Evolutionary conservation across 2,329 filamentous ascomycete genomes (phyloP).

Genomic region (Talaromyces sp.): DNA sequence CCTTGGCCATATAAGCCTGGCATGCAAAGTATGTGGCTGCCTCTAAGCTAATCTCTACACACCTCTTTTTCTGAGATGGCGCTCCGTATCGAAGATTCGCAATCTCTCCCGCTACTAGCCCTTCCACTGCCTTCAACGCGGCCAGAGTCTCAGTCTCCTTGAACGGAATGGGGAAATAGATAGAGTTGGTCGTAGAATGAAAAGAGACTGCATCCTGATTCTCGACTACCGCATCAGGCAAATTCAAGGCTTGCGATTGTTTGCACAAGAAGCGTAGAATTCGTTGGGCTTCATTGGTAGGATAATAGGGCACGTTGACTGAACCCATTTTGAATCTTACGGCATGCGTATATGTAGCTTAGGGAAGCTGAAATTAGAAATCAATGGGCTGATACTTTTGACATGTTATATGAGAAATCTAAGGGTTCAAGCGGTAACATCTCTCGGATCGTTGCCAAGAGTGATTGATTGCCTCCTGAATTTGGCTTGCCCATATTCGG

Average conservation of each 20-base stretch:
- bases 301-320: conserved; percentile 29
- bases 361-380: background rate
- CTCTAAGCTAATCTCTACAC: conserved; percentile 37
- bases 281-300: conserved; percentile 34
- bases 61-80: conserved; percentile 34
- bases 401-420: background rate
- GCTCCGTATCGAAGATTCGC: conserved; percentile 53
- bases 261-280: conserved; percentile 37
- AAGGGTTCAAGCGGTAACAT: background rate
- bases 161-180: conserved; percentile 46
- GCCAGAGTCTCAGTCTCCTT: conserved; percentile 53
- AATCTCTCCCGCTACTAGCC: conserved; percentile 57
- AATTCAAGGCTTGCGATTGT: conserved; percentile 31
- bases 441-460: background rate
- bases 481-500: background rate
- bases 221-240: conserved; percentile 31
- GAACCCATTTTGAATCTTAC: conserved; percentile 5
- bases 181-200: conserved; percentile 34
- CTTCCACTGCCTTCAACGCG: conserved; percentile 60
- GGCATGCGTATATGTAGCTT: background rate
- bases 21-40: conserved; percentile 40
- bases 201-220: conserved; percentile 36
- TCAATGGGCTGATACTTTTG: background rate
- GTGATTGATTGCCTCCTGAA: background rate
- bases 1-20: conserved; percentile 42